Percentiles rank a stretch among this genome's conserved stretches.
Conservation (phyloP, 805 yeast genomes). For the Cyberlindnera suaveolens region DNA sequence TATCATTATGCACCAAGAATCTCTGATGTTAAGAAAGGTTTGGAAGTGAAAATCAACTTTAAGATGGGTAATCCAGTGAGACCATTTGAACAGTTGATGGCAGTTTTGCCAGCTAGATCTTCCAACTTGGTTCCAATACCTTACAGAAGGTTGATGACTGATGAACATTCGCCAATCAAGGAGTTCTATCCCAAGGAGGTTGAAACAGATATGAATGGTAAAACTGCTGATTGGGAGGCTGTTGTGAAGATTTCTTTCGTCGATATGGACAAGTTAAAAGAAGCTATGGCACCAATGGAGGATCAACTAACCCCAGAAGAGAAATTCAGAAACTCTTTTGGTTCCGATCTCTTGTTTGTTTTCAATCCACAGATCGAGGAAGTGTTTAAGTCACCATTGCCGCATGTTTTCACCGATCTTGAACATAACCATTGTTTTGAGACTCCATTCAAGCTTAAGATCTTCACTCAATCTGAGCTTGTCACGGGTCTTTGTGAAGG, state of each 20-base stretch:
- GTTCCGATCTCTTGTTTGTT: conserved; percentile 58
- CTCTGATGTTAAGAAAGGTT: conserved; percentile 74
- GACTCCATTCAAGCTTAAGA: conserved; percentile 45
- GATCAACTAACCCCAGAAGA: conserved; percentile 63
- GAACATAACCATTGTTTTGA: conserved; percentile 77
- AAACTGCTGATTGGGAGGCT: conserved; percentile 96
- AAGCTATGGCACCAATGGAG: conserved; percentile 66
- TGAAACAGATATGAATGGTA: conserved; percentile 86
- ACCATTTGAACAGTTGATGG: conserved; percentile 89
- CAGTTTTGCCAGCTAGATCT: conserved; percentile 93
- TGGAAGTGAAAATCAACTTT: conserved; percentile 57
- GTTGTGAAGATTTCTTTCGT: conserved; percentile 90
- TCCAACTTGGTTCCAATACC: conserved; percentile 68
- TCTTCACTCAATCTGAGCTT: conserved; percentile 30
- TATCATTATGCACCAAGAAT: conserved; percentile 94
- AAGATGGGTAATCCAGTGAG: conserved; percentile 72
- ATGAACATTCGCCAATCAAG: conserved; percentile 74
- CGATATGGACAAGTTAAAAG: conserved; percentile 68
- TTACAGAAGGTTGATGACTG: conserved; percentile 80
- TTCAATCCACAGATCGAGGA: conserved; percentile 72
- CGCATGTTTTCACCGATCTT: conserved; percentile 70
- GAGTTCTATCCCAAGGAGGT: conserved; percentile 91
- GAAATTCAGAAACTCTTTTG: conserved; percentile 64
- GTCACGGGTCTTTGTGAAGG: conserved; percentile 57
- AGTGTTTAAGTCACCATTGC: conserved; percentile 68